Evolutionary conservation across 768 basidiomycete genomes (phyloP), one percentile per base, ranked within the genome.

Genomic region (Exidia glandulosa): DNA sequence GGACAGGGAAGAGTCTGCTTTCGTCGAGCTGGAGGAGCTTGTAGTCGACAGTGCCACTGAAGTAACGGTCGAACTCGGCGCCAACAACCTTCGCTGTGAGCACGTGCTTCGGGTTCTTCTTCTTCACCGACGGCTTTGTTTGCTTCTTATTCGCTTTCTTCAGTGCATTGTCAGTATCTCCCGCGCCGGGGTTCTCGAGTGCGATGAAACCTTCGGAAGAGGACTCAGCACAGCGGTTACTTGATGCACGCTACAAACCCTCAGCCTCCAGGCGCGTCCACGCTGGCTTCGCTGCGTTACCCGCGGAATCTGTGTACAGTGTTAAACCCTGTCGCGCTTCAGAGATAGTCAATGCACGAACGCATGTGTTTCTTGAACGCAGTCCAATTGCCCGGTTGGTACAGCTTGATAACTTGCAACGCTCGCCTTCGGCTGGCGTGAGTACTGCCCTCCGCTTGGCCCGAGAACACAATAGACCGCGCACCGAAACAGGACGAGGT

Each of bases 401-500:
- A 66, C 13, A 70, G 69, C 68, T 90, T 86, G 32, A 79, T 82
- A 37, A 85, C 71, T 68, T 89, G 89, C 65, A 89, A 84, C 16
- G 86, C 85, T 55, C 85, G 79, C 66, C 86, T 86, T 57, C 12
- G 31, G 59, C 64, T 57, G 41, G 25, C 50, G 14, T n/a, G 27
- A 30, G 25, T 56, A 58, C 55, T 56, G 56, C 32, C 9, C 30
- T 12, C 36, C 16, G 27, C 34, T 25, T n/a, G n/a, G n/a, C 2
- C 16, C 29, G 27, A 14, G 32, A 58, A 23, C 12, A 32, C n/a
- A n/a, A n/a, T n/a, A n/a, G 56, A 4, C 32, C 14, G 45, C 65
- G 57, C 54, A 86, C 89, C 89, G 81, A 68, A 88, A 87, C 31
- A 84, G 75, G 1, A 87, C 82, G 27, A 92, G 74, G 55, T 86